Evolutionary conservation across 2,329 filamentous ascomycete genomes (phyloP).

Genomic region (Colletotrichum magnum): DNA sequence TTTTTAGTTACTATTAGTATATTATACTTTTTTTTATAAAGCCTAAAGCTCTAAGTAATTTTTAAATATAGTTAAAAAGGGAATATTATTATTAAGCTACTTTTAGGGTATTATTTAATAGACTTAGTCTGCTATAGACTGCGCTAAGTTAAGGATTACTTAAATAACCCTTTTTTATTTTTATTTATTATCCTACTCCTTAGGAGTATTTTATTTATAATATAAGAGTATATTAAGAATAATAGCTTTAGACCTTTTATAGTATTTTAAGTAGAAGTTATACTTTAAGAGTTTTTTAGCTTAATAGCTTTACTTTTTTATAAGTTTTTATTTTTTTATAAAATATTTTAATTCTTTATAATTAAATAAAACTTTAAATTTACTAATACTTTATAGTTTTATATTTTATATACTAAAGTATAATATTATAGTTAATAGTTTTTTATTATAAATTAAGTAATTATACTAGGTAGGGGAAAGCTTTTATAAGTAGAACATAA

Average conservation of each 20-base stretch:
- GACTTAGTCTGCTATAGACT: neutral
- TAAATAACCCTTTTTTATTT: neutral
- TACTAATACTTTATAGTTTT: neutral
- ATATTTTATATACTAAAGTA: constrained; percentile 3
- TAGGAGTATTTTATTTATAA: constrained; percentile 14
- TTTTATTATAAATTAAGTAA: constrained; percentile 17
- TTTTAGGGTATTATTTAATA: neutral
- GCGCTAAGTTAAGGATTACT: constrained; percentile 2
- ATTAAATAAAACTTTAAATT: constrained; percentile 1
- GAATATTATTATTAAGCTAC: no score
- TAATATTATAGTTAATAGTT: neutral
- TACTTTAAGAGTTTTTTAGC: neutral
- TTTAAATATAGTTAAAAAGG: no score
- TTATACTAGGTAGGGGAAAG: constrained; percentile 6
- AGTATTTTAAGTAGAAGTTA: neutral
- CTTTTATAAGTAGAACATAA: neutral
- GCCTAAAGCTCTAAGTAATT: neutral
- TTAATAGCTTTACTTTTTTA: neutral
- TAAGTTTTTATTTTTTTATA: neutral
- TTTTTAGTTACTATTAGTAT: neutral
- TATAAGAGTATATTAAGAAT: constrained; percentile 16
- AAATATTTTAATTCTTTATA: neutral
- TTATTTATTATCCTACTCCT: neutral
- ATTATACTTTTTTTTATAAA: neutral
- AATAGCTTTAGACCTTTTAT: neutral